These are phyloP conservation scores for Globisporangium lucens DNA, from an alignment of 352 stramenopile species.

Conservation along the genomic window DNA sequence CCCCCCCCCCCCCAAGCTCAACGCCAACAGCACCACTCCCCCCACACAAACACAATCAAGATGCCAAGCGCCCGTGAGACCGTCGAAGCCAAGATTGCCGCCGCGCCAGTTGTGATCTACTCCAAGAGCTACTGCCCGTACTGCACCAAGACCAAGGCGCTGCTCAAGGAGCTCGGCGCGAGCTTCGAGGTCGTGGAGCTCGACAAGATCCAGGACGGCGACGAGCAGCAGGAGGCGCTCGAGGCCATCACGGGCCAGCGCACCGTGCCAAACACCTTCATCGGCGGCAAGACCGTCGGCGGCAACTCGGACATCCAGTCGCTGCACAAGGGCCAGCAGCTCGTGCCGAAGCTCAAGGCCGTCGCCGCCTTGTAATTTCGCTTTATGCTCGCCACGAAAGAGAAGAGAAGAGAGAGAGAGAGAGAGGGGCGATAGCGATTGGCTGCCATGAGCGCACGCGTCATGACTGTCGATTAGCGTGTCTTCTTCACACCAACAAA, in stretches of 20 bases:
- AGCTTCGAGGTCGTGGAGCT: constrained; percentile 63
- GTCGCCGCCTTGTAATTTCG: constrained; percentile 34
- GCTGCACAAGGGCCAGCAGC: constrained; percentile 82
- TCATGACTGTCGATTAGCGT: neutral
- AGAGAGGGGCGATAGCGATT: neutral
- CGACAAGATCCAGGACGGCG: constrained; percentile 45
- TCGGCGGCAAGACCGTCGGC: constrained; percentile 92
- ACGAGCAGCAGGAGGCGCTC: constrained; percentile 58
- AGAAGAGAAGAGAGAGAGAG: neutral
- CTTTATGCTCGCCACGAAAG: neutral
- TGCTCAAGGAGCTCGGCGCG: constrained; percentile 54
- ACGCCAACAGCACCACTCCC: neutral
- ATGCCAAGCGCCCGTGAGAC: constrained; percentile 65
- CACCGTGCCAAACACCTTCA: constrained; percentile 98
- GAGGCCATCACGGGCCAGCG: constrained; percentile 81
- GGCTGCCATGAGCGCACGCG: neutral
- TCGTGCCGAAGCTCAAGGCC: constrained; percentile 87
- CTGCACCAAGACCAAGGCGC: constrained; percentile 77
- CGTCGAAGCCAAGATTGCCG: constrained; percentile 60
- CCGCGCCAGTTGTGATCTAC: constrained; percentile 74
- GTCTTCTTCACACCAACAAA: neutral
- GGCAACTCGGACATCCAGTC: constrained; percentile 94
- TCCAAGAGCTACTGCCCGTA: constrained; percentile 96
- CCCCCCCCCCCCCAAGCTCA: neutral
- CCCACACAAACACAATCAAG: constrained; percentile 15